Evolutionary conservation across 306 rosid species (phyloP).

Genomic region (Senna tora): DNA sequence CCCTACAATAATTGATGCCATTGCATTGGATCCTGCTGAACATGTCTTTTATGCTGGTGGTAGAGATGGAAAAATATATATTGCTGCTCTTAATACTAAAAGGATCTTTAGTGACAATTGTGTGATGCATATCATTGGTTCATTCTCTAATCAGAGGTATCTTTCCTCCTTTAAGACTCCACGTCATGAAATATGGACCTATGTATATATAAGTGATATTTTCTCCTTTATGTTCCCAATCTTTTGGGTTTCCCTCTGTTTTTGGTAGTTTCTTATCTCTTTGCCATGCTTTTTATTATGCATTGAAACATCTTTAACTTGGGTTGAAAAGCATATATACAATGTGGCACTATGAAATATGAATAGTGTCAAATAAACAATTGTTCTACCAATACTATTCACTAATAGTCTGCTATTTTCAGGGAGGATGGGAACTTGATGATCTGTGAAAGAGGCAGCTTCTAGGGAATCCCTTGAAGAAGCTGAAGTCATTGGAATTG

Average conservation of each 20-base stretch:
- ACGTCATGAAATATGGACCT: slow-evolving; percentile 1
- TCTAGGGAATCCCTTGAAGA: slow-evolving; percentile 89
- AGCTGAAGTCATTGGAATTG: slow-evolving; percentile 85
- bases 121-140: slow-evolving; percentile 64
- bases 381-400: no score
- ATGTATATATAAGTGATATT: neutral
- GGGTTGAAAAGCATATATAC: neutral
- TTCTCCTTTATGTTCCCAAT: slow-evolving; percentile 4
- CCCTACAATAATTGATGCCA: slow-evolving; percentile 61
- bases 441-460: slow-evolving; percentile 94
- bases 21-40: slow-evolving; percentile 82
- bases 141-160: slow-evolving; percentile 79
- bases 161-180: slow-evolving; percentile 24
- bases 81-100: slow-evolving; percentile 66
- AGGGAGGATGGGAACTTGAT: slow-evolving; percentile 99
- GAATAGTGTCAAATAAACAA: no score
- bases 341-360: no score
- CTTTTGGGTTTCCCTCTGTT: neutral
- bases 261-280: slow-evolving; percentile 13
- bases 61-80: slow-evolving; percentile 71
- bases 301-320: neutral
- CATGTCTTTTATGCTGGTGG: slow-evolving; percentile 75
- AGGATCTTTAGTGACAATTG: slow-evolving; percentile 45
- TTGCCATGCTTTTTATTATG: slow-evolving; percentile 8
- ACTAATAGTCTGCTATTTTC: neutral